Conservation (phyloP, 2,329 filamentous ascomycete genomes). For the Clonostachys byssicola region DNA sequence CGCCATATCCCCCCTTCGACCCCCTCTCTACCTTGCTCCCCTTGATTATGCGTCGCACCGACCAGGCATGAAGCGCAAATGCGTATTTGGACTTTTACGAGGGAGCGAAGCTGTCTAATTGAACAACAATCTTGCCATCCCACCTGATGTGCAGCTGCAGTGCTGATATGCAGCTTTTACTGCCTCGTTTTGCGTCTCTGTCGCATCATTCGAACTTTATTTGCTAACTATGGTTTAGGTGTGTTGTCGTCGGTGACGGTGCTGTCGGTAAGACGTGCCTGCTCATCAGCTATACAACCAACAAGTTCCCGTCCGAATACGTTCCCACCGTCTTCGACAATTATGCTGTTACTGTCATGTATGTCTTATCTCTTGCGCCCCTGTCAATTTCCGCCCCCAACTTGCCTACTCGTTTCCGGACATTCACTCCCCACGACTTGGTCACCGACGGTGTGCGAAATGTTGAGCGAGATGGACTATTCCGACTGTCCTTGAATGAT, state of each 20-base stretch:
- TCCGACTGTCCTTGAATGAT: conserved; percentile 9
- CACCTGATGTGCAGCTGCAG: background rate
- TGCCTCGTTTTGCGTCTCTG: background rate
- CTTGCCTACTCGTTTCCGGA: too few species aligned
- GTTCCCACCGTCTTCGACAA: conserved; percentile 99
- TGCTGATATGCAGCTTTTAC: background rate
- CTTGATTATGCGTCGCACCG: background rate
- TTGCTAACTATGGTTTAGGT: conserved; percentile 51
- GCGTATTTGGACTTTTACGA: background rate
- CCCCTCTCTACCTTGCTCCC: conserved; percentile 1
- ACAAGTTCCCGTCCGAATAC: conserved; percentile 99
- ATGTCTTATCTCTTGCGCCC: conserved; percentile 11
- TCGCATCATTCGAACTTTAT: background rate
- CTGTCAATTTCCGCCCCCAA: too few species aligned
- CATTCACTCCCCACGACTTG: too few species aligned
- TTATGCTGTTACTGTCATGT: conserved; percentile 99
- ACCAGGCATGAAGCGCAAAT: conserved; percentile 1
- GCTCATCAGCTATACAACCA: conserved; percentile 98
- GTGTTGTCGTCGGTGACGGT: conserved; percentile 98
- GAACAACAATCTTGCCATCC: background rate
- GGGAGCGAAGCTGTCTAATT: background rate
- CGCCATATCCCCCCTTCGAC: background rate
- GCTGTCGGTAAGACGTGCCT: conserved; percentile 99
- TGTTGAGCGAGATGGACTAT: background rate
- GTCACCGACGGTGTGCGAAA: background rate